Percentiles rank a stretch among this genome's conserved stretches.
Conservation (phyloP, 202 grass and related monocot species). For the Schoenoplectus triqueter region DNA sequence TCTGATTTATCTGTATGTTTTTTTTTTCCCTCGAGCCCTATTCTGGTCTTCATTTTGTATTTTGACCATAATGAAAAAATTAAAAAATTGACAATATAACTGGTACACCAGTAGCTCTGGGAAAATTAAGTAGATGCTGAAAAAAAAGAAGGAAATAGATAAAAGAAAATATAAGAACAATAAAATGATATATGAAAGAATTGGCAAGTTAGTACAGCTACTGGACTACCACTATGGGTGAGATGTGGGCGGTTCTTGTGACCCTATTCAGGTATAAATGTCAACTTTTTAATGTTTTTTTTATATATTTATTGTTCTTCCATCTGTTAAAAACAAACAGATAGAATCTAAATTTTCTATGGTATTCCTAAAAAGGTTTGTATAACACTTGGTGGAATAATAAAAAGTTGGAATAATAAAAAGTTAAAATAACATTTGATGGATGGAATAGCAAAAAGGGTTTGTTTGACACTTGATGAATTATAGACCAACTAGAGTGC, state of each 20-base stretch:
- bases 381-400: no score
- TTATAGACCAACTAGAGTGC: no score
- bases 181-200: not conserved
- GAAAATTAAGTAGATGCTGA: not conserved
- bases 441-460: no score
- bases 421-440: no score
- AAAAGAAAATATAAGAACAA: not conserved
- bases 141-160: not conserved
- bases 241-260: not conserved
- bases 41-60: not conserved
- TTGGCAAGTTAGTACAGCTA: not conserved
- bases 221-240: not conserved
- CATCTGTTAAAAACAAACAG: not conserved
- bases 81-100: not conserved
- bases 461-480: no score
- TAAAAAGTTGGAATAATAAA: not conserved
- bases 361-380: no score
- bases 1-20: not conserved
- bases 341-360: no score
- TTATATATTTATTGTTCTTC: not conserved
- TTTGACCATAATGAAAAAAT: not conserved
- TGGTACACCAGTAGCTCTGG: not conserved
- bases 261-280: not conserved
- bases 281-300: not conserved
- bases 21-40: not conserved